Percentiles rank a stretch among this genome's conserved stretches.
phyloP scores from a whole-genome alignment of 2,329 filamentous ascomycete species.

The Metarhizium humberi region DNA sequence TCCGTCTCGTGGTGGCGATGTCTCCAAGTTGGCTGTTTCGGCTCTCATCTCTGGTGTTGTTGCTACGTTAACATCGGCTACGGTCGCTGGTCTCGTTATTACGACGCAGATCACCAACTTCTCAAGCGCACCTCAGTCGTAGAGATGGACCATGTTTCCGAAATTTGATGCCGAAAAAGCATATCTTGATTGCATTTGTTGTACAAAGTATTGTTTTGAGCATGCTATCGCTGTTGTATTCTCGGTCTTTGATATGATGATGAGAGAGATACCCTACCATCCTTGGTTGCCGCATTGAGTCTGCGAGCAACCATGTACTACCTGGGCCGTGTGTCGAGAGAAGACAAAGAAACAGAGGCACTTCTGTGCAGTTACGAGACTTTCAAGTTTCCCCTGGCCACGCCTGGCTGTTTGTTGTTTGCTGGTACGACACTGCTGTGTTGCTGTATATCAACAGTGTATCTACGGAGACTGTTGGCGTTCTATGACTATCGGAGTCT shows the following conservation, averaged over 20 bases:
- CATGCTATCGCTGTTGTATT: not conserved
- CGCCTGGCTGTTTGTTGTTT: not conserved
- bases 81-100: slow-evolving; percentile 67
- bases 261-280: slow-evolving; percentile 1
- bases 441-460: not conserved
- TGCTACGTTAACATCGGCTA: slow-evolving; percentile 69
- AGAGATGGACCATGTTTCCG: not conserved
- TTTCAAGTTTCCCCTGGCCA: not conserved
- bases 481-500: too few species aligned
- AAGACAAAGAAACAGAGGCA: not conserved
- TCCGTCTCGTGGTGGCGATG: slow-evolving; percentile 63
- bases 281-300: not conserved
- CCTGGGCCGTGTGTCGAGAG: not conserved
- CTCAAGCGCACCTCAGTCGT: not conserved
- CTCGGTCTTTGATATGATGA: not conserved
- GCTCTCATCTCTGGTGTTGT: slow-evolving; percentile 71
- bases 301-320: not conserved
- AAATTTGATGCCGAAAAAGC: not conserved
- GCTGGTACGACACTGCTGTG: not conserved
- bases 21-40: slow-evolving; percentile 66
- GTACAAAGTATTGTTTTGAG: not conserved
- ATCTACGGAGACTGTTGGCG: not conserved
- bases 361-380: not conserved
- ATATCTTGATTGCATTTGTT: not conserved
- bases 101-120: slow-evolving; percentile 32